phyloP scores from a whole-genome alignment of 805 yeast species.

The Metschnikowia dekortorum region DNA sequence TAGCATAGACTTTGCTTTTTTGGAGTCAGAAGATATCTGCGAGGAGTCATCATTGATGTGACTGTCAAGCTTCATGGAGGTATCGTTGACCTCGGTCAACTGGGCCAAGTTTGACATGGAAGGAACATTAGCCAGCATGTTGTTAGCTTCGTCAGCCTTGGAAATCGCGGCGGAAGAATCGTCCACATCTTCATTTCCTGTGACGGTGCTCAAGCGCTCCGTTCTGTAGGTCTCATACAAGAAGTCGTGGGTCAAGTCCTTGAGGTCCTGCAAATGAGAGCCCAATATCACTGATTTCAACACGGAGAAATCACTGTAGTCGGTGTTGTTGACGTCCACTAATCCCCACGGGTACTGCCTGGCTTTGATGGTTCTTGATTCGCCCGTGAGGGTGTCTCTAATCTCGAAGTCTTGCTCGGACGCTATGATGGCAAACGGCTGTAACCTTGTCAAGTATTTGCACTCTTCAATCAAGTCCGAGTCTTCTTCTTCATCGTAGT shows the following conservation, averaged over 20 bases:
- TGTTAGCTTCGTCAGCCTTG: conserved; percentile 18
- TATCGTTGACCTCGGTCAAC: conserved; percentile 22
- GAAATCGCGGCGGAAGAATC: conserved; percentile 20
- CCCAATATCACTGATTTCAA: conserved; percentile 72
- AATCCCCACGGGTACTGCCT: conserved; percentile 78
- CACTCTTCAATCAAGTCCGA: conserved; percentile 72
- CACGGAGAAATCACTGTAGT: conserved; percentile 49
- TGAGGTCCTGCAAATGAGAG: conserved; percentile 76
- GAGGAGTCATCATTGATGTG: conserved; percentile 16
- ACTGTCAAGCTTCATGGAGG: conserved; percentile 9
- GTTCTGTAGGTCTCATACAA: conserved; percentile 78
- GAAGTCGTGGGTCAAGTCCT: conserved; percentile 73
- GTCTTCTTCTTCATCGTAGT: conserved; percentile 67
- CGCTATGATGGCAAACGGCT: conserved; percentile 71
- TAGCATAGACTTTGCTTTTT: conserved; percentile 33
- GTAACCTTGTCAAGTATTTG: conserved; percentile 53
- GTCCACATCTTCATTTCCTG: conserved; percentile 36
- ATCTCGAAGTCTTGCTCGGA: conserved; percentile 55
- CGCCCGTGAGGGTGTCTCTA: conserved; percentile 41
- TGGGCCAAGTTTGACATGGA: conserved; percentile 64
- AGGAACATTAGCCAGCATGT: conserved; percentile 33
- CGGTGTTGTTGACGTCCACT: conserved; percentile 51
- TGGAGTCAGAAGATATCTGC: conserved; percentile 18
- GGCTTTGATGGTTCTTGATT: conserved; percentile 41
- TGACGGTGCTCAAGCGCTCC: conserved; percentile 61